phyloP scores from a whole-genome alignment of 306 rosid species.

The Acacia crassicarpa region DNA sequence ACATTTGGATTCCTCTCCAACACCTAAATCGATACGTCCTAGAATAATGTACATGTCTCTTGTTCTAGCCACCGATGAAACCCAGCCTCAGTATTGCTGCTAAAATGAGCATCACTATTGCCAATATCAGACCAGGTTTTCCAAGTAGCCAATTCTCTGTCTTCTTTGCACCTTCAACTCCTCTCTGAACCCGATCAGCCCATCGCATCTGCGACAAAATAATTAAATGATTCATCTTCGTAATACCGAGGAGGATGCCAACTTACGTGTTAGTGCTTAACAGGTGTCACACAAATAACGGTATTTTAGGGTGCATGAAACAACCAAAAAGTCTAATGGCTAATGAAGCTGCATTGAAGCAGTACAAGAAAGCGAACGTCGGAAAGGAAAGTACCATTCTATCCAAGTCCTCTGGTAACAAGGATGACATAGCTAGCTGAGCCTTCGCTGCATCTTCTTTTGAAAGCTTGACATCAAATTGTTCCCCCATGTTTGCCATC shows the following conservation, averaged over 20 bases:
- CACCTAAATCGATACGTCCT: slow-evolving; percentile 9
- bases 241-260: not conserved
- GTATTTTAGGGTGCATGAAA: not conserved
- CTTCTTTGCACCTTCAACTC: slow-evolving; percentile 75
- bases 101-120: slow-evolving; percentile 79
- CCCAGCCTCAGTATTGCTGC: slow-evolving; percentile 84
- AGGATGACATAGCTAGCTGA: slow-evolving; percentile 87
- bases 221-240: slow-evolving; percentile 19
- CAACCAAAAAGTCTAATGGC: not conserved
- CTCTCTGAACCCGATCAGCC: slow-evolving; percentile 88
- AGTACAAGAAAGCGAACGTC: not conserved
- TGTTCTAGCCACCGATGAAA: slow-evolving; percentile 73
- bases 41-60: not conserved
- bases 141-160: slow-evolving; percentile 90
- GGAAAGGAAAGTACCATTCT: slow-evolving; percentile 65
- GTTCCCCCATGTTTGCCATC: slow-evolving; percentile 97
- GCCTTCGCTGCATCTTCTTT: slow-evolving; percentile 86
- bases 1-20: slow-evolving; percentile 8
- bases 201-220: slow-evolving; percentile 75
- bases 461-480: slow-evolving; percentile 86
- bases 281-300: not conserved
- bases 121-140: slow-evolving; percentile 73
- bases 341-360: not conserved
- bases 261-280: not conserved
- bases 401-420: slow-evolving; percentile 79